Evolutionary conservation across 192 early-diverging fungal genomes (phyloP), one percentile per base, ranked within the genome.

Genomic region (Umbelopsis isabellina): DNA sequence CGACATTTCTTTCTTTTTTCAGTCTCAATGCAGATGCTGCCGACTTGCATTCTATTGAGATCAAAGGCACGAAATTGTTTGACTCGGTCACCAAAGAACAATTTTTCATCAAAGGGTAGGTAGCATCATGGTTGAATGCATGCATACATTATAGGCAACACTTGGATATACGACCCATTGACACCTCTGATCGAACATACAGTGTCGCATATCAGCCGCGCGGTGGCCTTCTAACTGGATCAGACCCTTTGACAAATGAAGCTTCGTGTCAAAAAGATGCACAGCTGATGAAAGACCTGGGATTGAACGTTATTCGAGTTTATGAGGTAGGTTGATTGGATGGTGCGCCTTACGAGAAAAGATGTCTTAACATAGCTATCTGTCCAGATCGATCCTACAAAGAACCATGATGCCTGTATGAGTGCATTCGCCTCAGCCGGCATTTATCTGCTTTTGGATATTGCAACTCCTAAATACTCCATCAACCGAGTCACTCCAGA

Each of bases 321-420:
- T 92, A 92, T 75, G 84, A 91, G 80, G 88, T 86, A 79, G 44
- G 53, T 41, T 66, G 7, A 13, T 22, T 44, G 13, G 11, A 18
- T 35, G 4, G 18, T 10, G 2, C 15, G 5, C 27, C 27, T 30
- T 41, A 46, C 10, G 35, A 44, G 37, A 66, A 21, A 46, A 11
- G 16, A 41, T 46, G 20, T 66, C n/a, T 21, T 1, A 25, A 66
- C 16, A 66, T 41, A 41, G 37, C 20, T 5, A 22, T 7, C 44
- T 15, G 23, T 16, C 20, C 50, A 85, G 82, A 72, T 83, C 4
- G 90, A 92, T 68, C 80, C 87, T 1, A 78, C 67, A 27, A 72
- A 80, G 25, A 79, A 88, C 72, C 91, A 93, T 69, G 88, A 92
- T 72, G 80, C 81, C 20, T 93, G 88, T 75, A 93, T 93, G 92